Evolutionary conservation across 2,329 filamentous ascomycete species (phyloP).

Genomic region (Fusarium clavum): DNA sequence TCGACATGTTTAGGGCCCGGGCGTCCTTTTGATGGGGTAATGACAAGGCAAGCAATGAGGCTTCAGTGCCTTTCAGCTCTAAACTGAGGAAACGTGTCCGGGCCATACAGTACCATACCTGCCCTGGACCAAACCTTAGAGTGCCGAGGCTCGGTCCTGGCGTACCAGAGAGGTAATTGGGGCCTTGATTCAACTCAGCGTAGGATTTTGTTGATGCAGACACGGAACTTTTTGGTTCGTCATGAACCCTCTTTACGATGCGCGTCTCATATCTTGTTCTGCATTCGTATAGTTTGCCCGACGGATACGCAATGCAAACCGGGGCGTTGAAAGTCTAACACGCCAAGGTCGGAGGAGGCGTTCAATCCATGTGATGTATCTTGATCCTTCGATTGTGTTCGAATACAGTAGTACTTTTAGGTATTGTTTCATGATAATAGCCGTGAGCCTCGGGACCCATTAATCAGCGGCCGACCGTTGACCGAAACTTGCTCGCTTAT

Average conservation of each 20-base stretch:
- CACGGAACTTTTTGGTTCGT: neutral
- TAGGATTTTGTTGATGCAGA: neutral
- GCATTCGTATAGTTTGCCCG: conserved; percentile 22
- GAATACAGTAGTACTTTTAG: neutral
- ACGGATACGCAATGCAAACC: neutral
- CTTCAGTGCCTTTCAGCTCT: conserved; percentile 17
- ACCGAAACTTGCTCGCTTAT: neutral
- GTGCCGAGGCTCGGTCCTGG: conserved; percentile 22
- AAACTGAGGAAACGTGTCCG: conserved; percentile 20
- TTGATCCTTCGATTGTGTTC: neutral
- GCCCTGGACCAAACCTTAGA: neutral
- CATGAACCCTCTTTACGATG: neutral
- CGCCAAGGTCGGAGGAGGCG: conserved; percentile 1
- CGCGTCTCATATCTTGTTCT: conserved; percentile 4
- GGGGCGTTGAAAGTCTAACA: neutral
- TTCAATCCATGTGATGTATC: neutral
- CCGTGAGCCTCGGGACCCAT: neutral
- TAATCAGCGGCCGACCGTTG: conserved; percentile 8
- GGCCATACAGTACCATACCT: neutral
- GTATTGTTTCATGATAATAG: neutral
- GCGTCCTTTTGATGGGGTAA: conserved; percentile 10
- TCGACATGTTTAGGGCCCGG: conserved; percentile 23
- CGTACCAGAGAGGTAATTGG: conserved; percentile 21
- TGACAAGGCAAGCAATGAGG: conserved; percentile 14
- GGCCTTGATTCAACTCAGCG: conserved; percentile 18